Percentiles rank a stretch among this genome's conserved stretches.
Evolutionary conservation across 129 eudicot species (phyloP).

Genomic region (Artemisia argyi): DNA sequence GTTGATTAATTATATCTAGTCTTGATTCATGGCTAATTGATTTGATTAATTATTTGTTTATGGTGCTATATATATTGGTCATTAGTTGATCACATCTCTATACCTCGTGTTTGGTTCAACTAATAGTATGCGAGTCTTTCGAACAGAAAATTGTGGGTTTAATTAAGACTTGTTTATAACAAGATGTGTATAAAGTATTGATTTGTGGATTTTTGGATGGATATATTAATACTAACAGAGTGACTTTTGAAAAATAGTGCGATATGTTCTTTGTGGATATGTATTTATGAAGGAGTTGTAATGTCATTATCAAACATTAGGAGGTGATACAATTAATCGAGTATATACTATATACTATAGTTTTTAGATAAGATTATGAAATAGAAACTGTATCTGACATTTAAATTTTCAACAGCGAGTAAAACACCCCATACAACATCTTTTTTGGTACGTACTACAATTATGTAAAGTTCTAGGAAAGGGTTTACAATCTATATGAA

Average conservation of each 20-base stretch:
- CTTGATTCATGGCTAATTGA: constrained; percentile 33
- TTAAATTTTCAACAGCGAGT: background rate
- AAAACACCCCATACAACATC: no score
- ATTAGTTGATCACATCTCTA: constrained; percentile 14
- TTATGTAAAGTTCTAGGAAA: no score
- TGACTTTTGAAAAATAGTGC: background rate
- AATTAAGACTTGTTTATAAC: constrained; percentile 21
- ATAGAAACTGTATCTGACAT: constrained; percentile 3
- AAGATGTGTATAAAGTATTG: constrained; percentile 11
- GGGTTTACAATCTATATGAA: no score
- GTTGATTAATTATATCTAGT: constrained; percentile 24
- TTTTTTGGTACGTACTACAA: no score
- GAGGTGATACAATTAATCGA: constrained; percentile 29
- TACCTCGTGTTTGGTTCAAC: constrained; percentile 10
- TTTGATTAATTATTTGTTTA: constrained; percentile 37
- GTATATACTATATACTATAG: constrained; percentile 3
- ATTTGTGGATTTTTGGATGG: constrained; percentile 22
- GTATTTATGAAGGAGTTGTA: constrained; percentile 26
- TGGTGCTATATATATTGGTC: constrained; percentile 16
- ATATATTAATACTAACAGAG: constrained; percentile 19
- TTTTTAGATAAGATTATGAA: constrained; percentile 4
- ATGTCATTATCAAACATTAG: constrained; percentile 30
- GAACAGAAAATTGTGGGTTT: constrained; percentile 4
- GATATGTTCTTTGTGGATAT: background rate
- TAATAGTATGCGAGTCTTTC: constrained; percentile 13